A percentile compares a stretch with the other conserved stretches of the same genome.
These are phyloP conservation scores for Ogataea haglerorum DNA, from an alignment of 805 yeast genomes.

Conservation along the genomic window DNA sequence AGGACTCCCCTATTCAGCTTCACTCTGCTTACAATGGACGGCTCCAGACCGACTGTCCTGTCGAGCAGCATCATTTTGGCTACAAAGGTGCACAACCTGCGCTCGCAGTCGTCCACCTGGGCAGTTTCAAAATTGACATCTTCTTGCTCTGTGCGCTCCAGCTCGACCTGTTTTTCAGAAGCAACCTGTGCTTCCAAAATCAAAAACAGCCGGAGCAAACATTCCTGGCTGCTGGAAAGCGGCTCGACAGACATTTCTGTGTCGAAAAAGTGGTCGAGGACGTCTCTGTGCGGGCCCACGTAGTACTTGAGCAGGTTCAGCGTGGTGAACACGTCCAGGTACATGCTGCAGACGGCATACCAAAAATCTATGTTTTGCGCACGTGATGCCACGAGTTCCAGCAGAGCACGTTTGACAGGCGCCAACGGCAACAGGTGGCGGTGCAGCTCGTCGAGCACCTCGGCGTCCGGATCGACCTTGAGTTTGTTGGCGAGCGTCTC, in stretches of 20 bases:
- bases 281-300: slow-evolving; percentile 32
- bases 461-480: slow-evolving; percentile 12
- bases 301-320: slow-evolving; percentile 24
- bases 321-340: slow-evolving; percentile 21
- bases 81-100: slow-evolving; percentile 21
- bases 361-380: slow-evolving; percentile 7
- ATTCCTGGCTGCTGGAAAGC: slow-evolving; percentile 30
- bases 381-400: slow-evolving; percentile 2
- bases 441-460: slow-evolving; percentile 12
- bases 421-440: slow-evolving; percentile 9
- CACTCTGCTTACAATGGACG: slow-evolving; percentile 18
- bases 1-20: slow-evolving; percentile 22
- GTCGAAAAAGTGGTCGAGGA: slow-evolving; percentile 34
- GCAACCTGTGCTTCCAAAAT: slow-evolving; percentile 48
- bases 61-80: slow-evolving; percentile 24
- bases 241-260: slow-evolving; percentile 26
- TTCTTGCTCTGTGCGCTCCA: slow-evolving; percentile 53
- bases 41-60: slow-evolving; percentile 17
- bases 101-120: slow-evolving; percentile 18
- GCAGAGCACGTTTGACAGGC: slow-evolving; percentile 10
- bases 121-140: slow-evolving; percentile 30
- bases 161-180: slow-evolving; percentile 30
- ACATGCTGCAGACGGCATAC: slow-evolving; percentile 9
- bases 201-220: slow-evolving; percentile 43
- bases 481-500: slow-evolving; percentile 11